A percentile compares a stretch with the other conserved stretches of the same genome.
Evolutionary conservation across 208 protist genomes (phyloP).

Genomic region (Trichomonas tenax): DNA sequence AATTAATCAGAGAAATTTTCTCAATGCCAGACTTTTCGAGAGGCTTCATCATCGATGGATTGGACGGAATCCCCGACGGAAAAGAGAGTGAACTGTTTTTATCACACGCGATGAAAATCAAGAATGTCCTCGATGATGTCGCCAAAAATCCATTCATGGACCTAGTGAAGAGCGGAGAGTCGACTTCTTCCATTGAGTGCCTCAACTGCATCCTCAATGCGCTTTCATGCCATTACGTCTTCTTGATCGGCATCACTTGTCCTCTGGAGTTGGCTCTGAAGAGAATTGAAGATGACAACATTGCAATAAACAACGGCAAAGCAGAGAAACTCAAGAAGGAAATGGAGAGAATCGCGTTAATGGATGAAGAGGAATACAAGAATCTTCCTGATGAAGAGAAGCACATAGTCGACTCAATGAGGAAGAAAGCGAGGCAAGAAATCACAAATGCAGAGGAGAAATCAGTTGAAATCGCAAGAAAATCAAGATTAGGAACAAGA

Average conservation of each 20-base stretch:
- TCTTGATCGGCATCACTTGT: neutral
- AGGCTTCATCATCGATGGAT: constrained; percentile 7
- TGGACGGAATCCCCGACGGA: neutral
- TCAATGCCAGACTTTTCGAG: neutral
- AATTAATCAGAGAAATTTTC: neutral
- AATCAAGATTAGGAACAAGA: neutral
- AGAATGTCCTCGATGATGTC: neutral
- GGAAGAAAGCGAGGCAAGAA: neutral
- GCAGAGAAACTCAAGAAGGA: neutral
- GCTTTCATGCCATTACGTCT: neutral
- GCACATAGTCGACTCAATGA: neutral
- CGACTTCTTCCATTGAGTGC: neutral
- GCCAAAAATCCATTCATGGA: neutral
- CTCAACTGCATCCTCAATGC: neutral
- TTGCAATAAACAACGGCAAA: neutral
- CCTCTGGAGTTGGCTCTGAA: neutral
- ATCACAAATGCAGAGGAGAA: neutral
- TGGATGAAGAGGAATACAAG: neutral
- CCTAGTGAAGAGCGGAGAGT: neutral
- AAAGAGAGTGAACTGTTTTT: neutral
- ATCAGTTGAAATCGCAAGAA: too few species aligned
- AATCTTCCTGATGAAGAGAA: neutral
- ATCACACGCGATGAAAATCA: neutral
- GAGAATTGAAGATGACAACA: neutral
- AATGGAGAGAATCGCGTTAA: neutral